phyloP scores from a whole-genome alignment of 1,284 basidiomycete genomes.

The Ganoderma sinense region DNA sequence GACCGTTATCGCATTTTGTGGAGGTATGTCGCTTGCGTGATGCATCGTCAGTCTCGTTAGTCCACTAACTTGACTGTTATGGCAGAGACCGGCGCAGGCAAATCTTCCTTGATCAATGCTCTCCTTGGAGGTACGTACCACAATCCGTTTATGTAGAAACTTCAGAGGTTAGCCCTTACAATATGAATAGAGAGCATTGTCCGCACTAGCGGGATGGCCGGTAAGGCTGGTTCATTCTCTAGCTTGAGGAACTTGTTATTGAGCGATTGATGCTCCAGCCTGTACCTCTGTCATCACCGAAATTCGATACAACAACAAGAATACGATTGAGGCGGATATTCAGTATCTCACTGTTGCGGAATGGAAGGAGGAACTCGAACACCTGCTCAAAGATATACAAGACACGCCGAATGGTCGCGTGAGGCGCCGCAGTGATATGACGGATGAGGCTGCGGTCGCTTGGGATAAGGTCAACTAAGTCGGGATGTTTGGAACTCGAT shows the following conservation, averaged over 20 bases:
- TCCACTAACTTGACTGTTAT: not conserved
- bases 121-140: constrained; percentile 46
- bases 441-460: not conserved
- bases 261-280: not conserved
- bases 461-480: not conserved
- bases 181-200: constrained; percentile 52
- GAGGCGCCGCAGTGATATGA: not conserved
- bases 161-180: not conserved
- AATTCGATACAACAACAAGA: constrained; percentile 54
- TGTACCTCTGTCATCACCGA: constrained; percentile 67
- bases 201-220: constrained; percentile 66
- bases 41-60: too few relatives aligned
- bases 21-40: not conserved
- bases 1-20: constrained; percentile 8
- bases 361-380: not conserved
- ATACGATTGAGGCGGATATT: not conserved
- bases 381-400: not conserved
- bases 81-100: constrained; percentile 61
- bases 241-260: too few relatives aligned
- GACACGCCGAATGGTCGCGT: not conserved
- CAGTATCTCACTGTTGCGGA: not conserved
- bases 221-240: constrained; percentile 36
- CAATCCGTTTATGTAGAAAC: not conserved
- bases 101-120: constrained; percentile 61
- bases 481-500: too few relatives aligned